A percentile compares a stretch with the other conserved stretches of the same genome.
These are phyloP conservation scores for Verruconis gallopava DNA, from an alignment of 2,329 filamentous ascomycete species.

Conservation along the genomic window DNA sequence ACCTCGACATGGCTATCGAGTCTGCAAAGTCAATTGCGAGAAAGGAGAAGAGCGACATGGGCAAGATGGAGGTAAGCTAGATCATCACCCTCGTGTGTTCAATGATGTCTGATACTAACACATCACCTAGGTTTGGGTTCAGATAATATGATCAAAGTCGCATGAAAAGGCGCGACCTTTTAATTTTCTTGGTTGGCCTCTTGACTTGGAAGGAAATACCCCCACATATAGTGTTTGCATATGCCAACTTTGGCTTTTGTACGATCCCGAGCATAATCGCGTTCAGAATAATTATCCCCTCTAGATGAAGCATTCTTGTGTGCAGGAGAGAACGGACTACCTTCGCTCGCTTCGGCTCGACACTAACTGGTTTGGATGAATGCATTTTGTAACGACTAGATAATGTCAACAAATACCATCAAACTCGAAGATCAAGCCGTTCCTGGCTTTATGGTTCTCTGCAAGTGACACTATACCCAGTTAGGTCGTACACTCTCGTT, in stretches of 20 bases:
- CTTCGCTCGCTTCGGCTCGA: too few relatives aligned
- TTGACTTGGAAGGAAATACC: neutral
- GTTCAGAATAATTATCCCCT: too few relatives aligned
- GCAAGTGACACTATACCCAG: too few relatives aligned
- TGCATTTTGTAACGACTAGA: neutral
- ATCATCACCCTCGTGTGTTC: neutral
- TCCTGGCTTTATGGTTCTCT: too few relatives aligned
- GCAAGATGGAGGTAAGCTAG: constrained; percentile 72
- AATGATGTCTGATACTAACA: neutral
- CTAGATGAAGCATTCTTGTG: too few relatives aligned
- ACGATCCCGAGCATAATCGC: neutral
- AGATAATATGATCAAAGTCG: constrained; percentile 5
- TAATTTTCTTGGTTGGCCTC: neutral
- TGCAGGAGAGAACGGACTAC: too few relatives aligned
- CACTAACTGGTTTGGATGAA: neutral
- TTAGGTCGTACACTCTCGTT: too few relatives aligned
- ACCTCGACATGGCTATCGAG: constrained; percentile 76
- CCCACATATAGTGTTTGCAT: neutral
- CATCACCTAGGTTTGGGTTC: constrained; percentile 9
- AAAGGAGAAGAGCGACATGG: constrained; percentile 67
- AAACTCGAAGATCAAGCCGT: too few relatives aligned
- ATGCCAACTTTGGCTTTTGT: too few relatives aligned
- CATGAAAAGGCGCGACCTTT: neutral
- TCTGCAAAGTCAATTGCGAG: constrained; percentile 54
- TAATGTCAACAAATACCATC: too few relatives aligned